phyloP scores from a whole-genome alignment of 1,284 basidiomycete species.

The Trichosporon ovoides region DNA sequence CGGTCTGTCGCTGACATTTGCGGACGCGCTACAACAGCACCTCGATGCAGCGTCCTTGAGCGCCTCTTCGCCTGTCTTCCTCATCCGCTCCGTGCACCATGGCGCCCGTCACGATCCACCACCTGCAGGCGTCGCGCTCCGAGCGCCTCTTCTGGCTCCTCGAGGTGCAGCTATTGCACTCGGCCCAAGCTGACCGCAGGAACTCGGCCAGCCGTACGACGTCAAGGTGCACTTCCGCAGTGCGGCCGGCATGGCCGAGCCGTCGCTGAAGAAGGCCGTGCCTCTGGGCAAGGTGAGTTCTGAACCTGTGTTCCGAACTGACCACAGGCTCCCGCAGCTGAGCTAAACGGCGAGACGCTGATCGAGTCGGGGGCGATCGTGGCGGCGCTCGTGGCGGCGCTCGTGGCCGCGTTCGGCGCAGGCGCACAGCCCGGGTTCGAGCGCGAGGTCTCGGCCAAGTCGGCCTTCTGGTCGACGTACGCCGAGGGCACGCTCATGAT shows the following conservation, averaged over 20 bases:
- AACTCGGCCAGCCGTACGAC: conserved; percentile 33
- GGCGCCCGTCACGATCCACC: conserved; percentile 26
- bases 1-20: no score
- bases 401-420: conserved; percentile 30
- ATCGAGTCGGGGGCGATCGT: conserved; percentile 40
- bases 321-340: conserved; percentile 29
- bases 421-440: conserved; percentile 28
- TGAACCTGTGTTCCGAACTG: background rate
- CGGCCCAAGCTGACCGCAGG: conserved; percentile 21
- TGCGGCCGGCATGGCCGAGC: conserved; percentile 23
- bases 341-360: conserved; percentile 28
- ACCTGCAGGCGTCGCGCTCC: conserved; percentile 37
- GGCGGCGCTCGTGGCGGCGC: conserved; percentile 26
- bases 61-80: no score
- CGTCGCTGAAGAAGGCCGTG: conserved; percentile 23
- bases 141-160: conserved; percentile 28
- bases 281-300: conserved; percentile 31
- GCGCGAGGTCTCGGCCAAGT: conserved; percentile 17
- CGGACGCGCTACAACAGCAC: no score
- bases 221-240: conserved; percentile 35
- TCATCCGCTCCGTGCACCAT: background rate
- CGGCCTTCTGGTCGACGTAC: conserved; percentile 38
- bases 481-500: conserved; percentile 39
- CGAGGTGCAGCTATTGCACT: conserved; percentile 28
- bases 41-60: no score